Evolutionary conservation across 768 basidiomycete genomes (phyloP), one percentile per base, ranked within the genome.

Genomic region (Rhodosporidiobolus odoratus): DNA sequence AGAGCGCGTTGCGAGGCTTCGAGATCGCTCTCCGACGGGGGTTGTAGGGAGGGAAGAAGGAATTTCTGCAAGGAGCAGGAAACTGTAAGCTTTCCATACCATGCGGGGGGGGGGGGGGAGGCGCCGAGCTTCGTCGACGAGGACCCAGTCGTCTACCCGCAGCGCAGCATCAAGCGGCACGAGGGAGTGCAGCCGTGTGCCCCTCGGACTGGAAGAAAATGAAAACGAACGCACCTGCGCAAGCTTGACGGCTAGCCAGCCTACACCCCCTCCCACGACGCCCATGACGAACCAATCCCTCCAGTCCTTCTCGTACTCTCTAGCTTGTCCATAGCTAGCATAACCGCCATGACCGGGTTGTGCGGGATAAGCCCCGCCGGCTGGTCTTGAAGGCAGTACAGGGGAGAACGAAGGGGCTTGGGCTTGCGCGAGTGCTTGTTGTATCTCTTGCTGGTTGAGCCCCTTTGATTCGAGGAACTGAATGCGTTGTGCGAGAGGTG

Each of bases 281-380:
- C 89, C 88, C 78, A 94, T 91, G 76, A 99, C 94, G 94, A 98
- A 99, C 80, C 95, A 92, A 81, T 99, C 96, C 67, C 94, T 84
- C 96, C 96, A 99, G 79, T 98, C 95, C 7, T 60, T 35, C 45
- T 68, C 77, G 60, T 80, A 74, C 63, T 75, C 71, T n/a, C 38
- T 56, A n/a, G n/a, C n/a, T n/a, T n/a, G n/a, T n/a, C 40, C 37
- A 19, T 45, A 30, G 62, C 59, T 63, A 50, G 61, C 66, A 38
- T 15, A 9, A 25, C 43, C 59, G 48, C 61, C 75, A 64, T 53
- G 30, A 62, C 63, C 67, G 8, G 62, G 10, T 30, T 47, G n/a
- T 15, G 56, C 47, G 57, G n/a, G n/a, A 17, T 54, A 34, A 23
- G 13, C 38, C 50, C 60, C 57, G 9, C 50, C 34, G 19, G 27